Conservation (phyloP, 805 yeast genomes). For the Candida pseudoglaebosa region DNA sequence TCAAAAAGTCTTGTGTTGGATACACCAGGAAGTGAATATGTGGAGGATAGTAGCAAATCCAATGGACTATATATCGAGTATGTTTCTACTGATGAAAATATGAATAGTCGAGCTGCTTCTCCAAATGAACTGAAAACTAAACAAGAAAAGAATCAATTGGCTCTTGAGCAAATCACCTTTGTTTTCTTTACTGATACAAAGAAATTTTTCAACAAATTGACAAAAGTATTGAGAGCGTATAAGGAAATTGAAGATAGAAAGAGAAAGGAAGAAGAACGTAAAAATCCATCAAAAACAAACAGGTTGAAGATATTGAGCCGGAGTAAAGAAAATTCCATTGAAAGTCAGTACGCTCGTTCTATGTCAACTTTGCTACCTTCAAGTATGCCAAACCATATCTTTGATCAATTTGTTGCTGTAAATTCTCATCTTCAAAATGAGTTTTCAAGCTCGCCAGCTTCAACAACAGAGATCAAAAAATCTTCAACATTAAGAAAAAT, state of each 20-base stretch:
- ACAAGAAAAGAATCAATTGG: constrained; percentile 2
- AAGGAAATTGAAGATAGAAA: background rate
- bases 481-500: constrained; percentile 15
- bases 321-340: background rate
- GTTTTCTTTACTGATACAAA: constrained; percentile 1
- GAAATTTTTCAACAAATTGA: background rate
- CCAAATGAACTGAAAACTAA: constrained; percentile 1
- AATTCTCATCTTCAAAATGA: constrained; percentile 8
- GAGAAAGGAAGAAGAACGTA: background rate
- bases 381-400: constrained; percentile 9
- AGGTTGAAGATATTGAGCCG: background rate
- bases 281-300: background rate
- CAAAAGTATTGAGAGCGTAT: background rate
- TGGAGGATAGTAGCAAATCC: constrained; percentile 15
- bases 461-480: background rate
- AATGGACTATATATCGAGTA: constrained; percentile 2
- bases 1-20: constrained; percentile 38
- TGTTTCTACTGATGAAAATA: constrained; percentile 2
- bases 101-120: constrained; percentile 1
- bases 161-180: background rate
- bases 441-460: background rate
- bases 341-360: constrained; percentile 2
- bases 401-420: constrained; percentile 11
- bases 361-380: constrained; percentile 15
- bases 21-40: constrained; percentile 11